Evolutionary conservation across 2,329 filamentous ascomycete genomes (phyloP), one percentile per base, ranked within the genome.

Genomic region (Ophiosphaerella herpotricha): DNA sequence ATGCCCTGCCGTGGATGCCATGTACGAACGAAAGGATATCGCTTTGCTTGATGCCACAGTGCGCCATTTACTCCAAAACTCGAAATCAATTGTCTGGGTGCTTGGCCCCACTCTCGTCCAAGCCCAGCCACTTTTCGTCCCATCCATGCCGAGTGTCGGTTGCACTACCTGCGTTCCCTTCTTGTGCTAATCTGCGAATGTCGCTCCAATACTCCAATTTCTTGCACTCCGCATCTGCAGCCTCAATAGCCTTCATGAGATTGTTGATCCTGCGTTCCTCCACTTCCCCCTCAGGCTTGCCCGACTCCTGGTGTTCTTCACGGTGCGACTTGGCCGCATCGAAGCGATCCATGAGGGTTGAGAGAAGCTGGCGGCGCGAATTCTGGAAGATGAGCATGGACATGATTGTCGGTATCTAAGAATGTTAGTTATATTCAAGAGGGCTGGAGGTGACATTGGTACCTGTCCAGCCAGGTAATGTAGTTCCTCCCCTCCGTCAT

Each of bases 131-230:
- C 39, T 64, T 62, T 39, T 70, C 58, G 46, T 69, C 66, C 73
- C 74, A 75, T 5, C 66, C 39, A 57, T 66, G 18, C 46, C 53
- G 11, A 64, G 58, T 40, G 39, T 73, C 71, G 8, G 64, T 68
- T 12, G 69, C 68, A 39, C 64, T 60, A 23, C 64, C 65, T 18
- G 67, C 69, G 11, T 67, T 64, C 16, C 75, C 74, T 36, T 73
- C 60, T 29, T 73, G 67, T 13, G 68, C 68, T 31, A 80, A 64
- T 35, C 70, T 75, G 36, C 79, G 75, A 45, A 79, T 74, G 67
- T 96, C 90, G 66, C 88, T 92, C 87, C 93, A 96, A 68, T 91
- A 95, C 43, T 95, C 90, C 6, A 96, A 77, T 52, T 82, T 86
- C 49, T 86, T 86, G 42, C 96, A 87, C 66, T 96, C 89, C 61